phyloP scores from a whole-genome alignment of 164 flowering plant species.

The Liquidambar formosana region DNA sequence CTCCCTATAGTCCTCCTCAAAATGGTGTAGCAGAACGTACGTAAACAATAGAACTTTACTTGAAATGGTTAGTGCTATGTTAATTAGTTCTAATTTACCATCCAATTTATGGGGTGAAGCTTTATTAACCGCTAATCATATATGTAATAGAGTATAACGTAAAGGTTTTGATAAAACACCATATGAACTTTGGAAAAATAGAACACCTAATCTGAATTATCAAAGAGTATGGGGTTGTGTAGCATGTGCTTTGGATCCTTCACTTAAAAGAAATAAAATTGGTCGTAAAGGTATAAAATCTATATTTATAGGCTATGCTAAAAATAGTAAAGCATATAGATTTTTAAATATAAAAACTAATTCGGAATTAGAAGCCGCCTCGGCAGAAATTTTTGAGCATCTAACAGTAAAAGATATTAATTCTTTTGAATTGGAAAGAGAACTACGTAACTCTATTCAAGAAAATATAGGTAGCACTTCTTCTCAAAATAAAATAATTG shows the following conservation, averaged over 20 bases:
- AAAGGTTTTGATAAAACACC: not conserved
- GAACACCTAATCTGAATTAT: not conserved
- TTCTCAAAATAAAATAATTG: too few relatives aligned
- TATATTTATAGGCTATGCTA: conserved; percentile 2
- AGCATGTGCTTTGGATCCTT: not conserved
- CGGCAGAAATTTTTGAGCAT: too few relatives aligned
- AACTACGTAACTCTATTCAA: too few relatives aligned
- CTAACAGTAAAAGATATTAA: not conserved
- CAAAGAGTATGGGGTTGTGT: conserved; percentile 8
- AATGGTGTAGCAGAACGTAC: conserved; percentile 3
- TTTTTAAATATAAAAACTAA: not conserved
- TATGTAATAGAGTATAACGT: not conserved
- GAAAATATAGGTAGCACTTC: too few relatives aligned
- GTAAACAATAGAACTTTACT: not conserved
- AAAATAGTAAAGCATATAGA: conserved; percentile 3
- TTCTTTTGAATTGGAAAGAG: not conserved
- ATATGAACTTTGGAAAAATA: conserved; percentile 5
- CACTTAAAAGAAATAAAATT: not conserved
- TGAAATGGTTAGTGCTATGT: conserved; percentile 4
- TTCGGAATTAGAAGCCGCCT: too few relatives aligned
- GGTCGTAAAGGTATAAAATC: not conserved
- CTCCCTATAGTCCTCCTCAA: not conserved
- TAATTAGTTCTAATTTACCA: not conserved
- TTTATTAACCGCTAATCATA: not conserved
- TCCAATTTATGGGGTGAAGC: conserved; percentile 6